Evolutionary conservation across 2,329 filamentous ascomycete species (phyloP).

Genomic region (Alternaria incomplexa): DNA sequence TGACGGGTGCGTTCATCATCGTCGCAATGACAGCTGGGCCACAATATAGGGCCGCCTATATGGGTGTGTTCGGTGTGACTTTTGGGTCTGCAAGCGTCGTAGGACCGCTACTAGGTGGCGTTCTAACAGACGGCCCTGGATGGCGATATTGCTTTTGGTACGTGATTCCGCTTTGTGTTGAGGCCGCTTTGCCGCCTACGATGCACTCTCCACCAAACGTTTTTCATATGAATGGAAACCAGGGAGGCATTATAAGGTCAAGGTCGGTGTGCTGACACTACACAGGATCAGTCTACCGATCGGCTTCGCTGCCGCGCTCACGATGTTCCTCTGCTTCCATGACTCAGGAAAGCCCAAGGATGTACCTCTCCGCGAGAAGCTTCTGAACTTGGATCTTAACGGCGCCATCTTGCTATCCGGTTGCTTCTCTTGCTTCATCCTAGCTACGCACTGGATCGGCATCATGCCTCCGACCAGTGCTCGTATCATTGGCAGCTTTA

Average conservation of each 20-base stretch:
- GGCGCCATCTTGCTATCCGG: slow-evolving; percentile 27
- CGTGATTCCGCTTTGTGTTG: slow-evolving; percentile 9
- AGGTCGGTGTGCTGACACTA: slow-evolving; percentile 5
- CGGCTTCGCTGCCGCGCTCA: slow-evolving; percentile 44
- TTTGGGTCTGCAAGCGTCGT: slow-evolving; percentile 49
- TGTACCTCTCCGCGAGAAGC: slow-evolving; percentile 19
- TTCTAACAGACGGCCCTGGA: slow-evolving; percentile 48
- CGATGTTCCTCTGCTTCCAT: slow-evolving; percentile 32
- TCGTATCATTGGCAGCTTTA: slow-evolving; percentile 55
- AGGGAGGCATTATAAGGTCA: background rate
- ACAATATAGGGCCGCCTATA: slow-evolving; percentile 49
- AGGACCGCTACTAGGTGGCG: slow-evolving; percentile 53
- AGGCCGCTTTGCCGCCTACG: background rate
- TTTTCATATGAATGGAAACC: background rate
- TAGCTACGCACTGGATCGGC: slow-evolving; percentile 38
- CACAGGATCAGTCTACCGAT: slow-evolving; percentile 52
- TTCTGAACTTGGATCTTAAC: slow-evolving; percentile 32
- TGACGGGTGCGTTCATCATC: slow-evolving; percentile 49
- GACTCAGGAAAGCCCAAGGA: slow-evolving; percentile 18
- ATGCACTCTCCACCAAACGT: background rate
- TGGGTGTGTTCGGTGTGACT: slow-evolving; percentile 44
- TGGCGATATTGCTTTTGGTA: slow-evolving; percentile 51
- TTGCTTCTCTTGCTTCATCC: slow-evolving; percentile 32
- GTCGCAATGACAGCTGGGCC: slow-evolving; percentile 52
- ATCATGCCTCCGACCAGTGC: slow-evolving; percentile 53